Evolutionary conservation across 2,329 filamentous ascomycete genomes (phyloP), one percentile per base, ranked within the genome.

Genomic region (Chalaropsis thielavioides): DNA sequence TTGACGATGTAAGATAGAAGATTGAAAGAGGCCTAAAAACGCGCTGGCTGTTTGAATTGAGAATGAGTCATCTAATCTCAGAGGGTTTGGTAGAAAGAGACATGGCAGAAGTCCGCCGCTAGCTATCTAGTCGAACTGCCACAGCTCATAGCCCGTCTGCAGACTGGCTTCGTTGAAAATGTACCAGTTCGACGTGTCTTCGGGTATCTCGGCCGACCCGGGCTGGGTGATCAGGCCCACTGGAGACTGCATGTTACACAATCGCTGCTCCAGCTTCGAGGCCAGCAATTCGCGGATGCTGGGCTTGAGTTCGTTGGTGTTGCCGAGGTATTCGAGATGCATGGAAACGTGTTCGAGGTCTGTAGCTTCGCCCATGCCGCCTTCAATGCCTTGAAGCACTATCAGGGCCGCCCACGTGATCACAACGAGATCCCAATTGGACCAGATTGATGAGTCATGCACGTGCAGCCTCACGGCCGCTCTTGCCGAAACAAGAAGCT

Each of bases 321-420:
- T 70, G 13, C 67, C 68, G 7, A 74, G 65, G 51, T 70, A 69
- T 4, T 71, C 68, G 0, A 74, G 61, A 46, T 74, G 72, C n/a
- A 72, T 62, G 1, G 69, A 68, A 1, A 73, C 72, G 7, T 71
- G 71, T 3, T 69, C 68, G 3, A 73, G 61, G 31, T 73, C 72
- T 72, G 43, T 10, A 1, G 70, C 67, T 62, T 77, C 75, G 0
- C 74, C 74, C 10, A 74, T 73, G 0, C 75, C 75, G 0, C 74
- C 75, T 65, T 77, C 74, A 2, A 76, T 70, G 1, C 73, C 76
- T 66, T 77, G 75, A 0, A 78, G 68, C 1, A 77, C 75, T n/a
- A 77, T 75, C 8, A 77, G 69, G 1, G 76, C 75, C 5, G 76
- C 76, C 76, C 75, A 77, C 0, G 76, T 76, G 62, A 78, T 78